Evolutionary conservation across 495 filamentous ascomycete species (phyloP).

Genomic region (Aspergillus campestris): DNA sequence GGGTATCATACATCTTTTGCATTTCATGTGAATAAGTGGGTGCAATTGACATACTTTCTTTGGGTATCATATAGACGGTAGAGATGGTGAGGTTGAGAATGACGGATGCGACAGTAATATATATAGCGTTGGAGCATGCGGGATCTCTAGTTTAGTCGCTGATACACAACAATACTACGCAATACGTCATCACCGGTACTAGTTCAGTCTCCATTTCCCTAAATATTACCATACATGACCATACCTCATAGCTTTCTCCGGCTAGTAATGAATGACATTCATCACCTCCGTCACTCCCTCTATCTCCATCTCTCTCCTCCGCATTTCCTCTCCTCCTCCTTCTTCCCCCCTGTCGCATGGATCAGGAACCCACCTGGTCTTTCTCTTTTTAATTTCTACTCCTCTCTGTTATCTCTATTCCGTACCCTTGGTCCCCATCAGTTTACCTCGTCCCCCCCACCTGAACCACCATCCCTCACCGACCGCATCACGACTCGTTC

Average conservation of each 20-base stretch:
- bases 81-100: too few species aligned
- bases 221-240: slow-evolving; percentile 4
- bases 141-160: too few species aligned
- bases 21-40: too few species aligned
- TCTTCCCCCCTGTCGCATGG: slow-evolving; percentile 9
- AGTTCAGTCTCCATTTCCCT: too few species aligned
- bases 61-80: too few species aligned
- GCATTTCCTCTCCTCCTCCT: background rate
- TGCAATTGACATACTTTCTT: too few species aligned
- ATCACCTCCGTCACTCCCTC: background rate
- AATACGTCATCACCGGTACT: too few species aligned
- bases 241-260: background rate
- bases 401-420: background rate
- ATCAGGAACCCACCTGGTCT: background rate
- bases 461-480: slow-evolving; percentile 20
- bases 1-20: too few species aligned
- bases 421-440: background rate
- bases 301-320: background rate
- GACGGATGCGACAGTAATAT: too few species aligned
- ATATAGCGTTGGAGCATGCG: too few species aligned
- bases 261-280: background rate
- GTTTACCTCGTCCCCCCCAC: slow-evolving; percentile 9
- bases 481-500: slow-evolving; percentile 6
- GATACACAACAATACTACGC: too few species aligned
- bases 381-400: background rate